Base-by-base conservation (phyloP, 371 early-diverging fungal species). In the Mortierella sp. region DNA sequence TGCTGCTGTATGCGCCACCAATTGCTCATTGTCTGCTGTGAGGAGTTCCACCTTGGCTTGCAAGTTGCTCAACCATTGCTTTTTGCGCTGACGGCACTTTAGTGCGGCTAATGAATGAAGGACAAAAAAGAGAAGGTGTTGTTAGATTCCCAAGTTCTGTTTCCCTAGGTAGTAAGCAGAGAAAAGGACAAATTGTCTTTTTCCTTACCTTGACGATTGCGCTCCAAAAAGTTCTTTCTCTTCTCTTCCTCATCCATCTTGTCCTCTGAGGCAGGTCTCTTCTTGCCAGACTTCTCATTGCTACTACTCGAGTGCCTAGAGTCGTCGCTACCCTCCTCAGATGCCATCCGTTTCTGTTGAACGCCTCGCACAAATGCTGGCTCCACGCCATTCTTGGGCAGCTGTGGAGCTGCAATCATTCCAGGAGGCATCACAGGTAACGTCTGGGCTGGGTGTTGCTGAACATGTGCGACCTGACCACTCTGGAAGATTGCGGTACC, bases 11-110 rank as follows among this genome's bases (percentile, higher is more conserved):
- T 94, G 91, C 12, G 73, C 57, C 57, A 89, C 87, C 39, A 94
- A 79, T 43, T 83, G 80, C 69, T 92, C 92, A 65, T 94, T 94
- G 55, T 94, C 93, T 16, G 58, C 71, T 0, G 89, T 80, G 60
- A 92, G 72, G 47, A 79, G 85, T 51, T 92, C 94, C n/a, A 94
- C 92, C 56, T 90, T 91, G 25, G 81, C 82, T 63, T 95, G 94
- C 50, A 95, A 83, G 28, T 90, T 87, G 48, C 85, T 84, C 28
- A 94, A 80, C 90, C 92, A 92, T 67, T 92, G 90, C 76, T 94
- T 94, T 81, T 95, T 95, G 74, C 94, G 92, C 78, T 92, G 94
- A 31, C 95, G 89, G 72, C 95, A 95, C 65, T 94, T 94, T 7
- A 93, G 85, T 2, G 95, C 95, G n/a, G 95, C 95, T 80, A 53